Conservation (phyloP, 2,329 filamentous ascomycete species). For the Elsinoe arachidis region DNA sequence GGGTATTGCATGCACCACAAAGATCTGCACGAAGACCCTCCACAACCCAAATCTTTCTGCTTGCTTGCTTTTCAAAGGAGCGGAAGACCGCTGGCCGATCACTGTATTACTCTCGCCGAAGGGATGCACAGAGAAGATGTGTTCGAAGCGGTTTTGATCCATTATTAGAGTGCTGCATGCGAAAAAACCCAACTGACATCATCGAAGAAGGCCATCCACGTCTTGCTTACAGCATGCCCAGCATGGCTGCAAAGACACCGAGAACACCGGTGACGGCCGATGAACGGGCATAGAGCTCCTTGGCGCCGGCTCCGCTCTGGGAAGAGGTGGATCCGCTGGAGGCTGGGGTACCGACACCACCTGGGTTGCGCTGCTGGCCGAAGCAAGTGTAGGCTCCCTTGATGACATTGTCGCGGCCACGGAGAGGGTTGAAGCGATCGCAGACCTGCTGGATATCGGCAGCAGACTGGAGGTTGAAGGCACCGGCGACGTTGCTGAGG, state of each 20-base stretch:
- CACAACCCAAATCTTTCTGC: background rate
- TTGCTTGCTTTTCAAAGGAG: slow-evolving; percentile 5
- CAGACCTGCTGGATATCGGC: slow-evolving; percentile 34
- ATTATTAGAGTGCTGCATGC: slow-evolving; percentile 12
- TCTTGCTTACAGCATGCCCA: slow-evolving; percentile 36
- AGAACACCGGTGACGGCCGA: slow-evolving; percentile 35
- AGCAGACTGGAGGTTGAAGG: slow-evolving; percentile 43
- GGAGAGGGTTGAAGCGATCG: slow-evolving; percentile 33
- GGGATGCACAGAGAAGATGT: background rate
- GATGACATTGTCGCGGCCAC: slow-evolving; percentile 33
- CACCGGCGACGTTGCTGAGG: slow-evolving; percentile 38
- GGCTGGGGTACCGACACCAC: slow-evolving; percentile 27
- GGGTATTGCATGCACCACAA: slow-evolving; percentile 9
- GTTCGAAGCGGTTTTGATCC: slow-evolving; percentile 2
- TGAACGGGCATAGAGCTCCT: slow-evolving; percentile 31
- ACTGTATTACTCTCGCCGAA: background rate
- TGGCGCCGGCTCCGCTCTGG: slow-evolving; percentile 33
- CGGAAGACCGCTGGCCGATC: background rate
- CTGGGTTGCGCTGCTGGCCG: slow-evolving; percentile 31
- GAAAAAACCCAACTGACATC: slow-evolving; percentile 4
- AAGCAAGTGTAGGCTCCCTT: slow-evolving; percentile 37
- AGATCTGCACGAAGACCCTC: background rate
- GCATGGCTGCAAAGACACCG: slow-evolving; percentile 40
- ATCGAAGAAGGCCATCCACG: background rate
- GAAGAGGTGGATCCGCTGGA: slow-evolving; percentile 17